Evolutionary conservation across 2,329 filamentous ascomycete genomes (phyloP).

Genomic region (Oidium heveae): DNA sequence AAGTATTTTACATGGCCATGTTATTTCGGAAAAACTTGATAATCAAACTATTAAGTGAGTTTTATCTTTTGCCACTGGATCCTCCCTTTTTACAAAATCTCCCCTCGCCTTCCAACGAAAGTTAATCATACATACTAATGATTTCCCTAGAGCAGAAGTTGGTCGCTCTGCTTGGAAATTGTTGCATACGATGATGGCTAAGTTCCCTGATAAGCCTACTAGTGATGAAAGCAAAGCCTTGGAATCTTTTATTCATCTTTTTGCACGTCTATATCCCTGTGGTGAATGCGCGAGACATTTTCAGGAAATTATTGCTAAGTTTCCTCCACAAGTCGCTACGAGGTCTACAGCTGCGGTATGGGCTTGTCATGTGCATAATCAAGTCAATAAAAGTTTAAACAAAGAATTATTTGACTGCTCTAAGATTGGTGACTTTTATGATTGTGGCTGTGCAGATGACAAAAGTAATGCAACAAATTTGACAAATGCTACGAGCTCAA

Average conservation of each 20-base stretch:
- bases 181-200: conserved; percentile 44
- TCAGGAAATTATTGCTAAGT: conserved; percentile 32
- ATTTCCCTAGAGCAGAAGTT: conserved; percentile 23
- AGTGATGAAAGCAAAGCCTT: conserved; percentile 35
- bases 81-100: neutral
- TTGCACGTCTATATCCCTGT: conserved; percentile 44
- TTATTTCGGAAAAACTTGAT: conserved; percentile 57
- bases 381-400: conserved; percentile 36
- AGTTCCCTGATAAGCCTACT: conserved; percentile 40
- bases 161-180: conserved; percentile 45
- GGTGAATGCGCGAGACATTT: conserved; percentile 46
- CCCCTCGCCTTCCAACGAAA: neutral
- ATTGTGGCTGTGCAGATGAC: conserved; percentile 46
- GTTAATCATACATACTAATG: conserved; percentile 2
- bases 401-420: conserved; percentile 39
- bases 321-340: conserved; percentile 37
- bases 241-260: conserved; percentile 38
- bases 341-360: conserved; percentile 39
- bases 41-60: conserved; percentile 56
- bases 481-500: conserved; percentile 11
- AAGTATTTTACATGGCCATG: conserved; percentile 33
- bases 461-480: conserved; percentile 8
- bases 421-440: conserved; percentile 44
- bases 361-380: conserved; percentile 43
- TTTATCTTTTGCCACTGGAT: neutral